Conservation (phyloP, 2,329 filamentous ascomycete genomes). For the Grosmannia clavigera region DNA sequence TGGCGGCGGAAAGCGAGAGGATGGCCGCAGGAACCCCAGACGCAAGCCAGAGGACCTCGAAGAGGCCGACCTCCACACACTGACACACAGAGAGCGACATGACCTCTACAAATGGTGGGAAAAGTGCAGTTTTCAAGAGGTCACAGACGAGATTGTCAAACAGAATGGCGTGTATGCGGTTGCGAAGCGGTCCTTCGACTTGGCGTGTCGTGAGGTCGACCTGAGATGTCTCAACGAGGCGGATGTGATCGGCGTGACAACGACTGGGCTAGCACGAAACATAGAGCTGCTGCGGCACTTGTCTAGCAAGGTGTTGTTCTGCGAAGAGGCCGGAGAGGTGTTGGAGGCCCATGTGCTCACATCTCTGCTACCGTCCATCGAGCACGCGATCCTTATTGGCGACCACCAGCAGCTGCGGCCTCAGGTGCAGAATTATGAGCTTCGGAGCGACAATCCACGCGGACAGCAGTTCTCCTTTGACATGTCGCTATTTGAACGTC, state of each 20-base stretch:
- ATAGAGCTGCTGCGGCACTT: constrained; percentile 35
- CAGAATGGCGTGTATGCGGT: not conserved
- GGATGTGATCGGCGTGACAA: constrained; percentile 46
- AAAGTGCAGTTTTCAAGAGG: not conserved
- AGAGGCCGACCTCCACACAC: not conserved
- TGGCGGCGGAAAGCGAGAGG: too few relatives aligned
- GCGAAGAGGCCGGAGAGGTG: constrained; percentile 58
- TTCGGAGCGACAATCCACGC: constrained; percentile 36
- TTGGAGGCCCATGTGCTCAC: constrained; percentile 51
- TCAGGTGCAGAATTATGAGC: constrained; percentile 39
- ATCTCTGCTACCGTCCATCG: constrained; percentile 42
- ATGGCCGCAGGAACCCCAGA: too few relatives aligned
- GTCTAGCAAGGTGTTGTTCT: constrained; percentile 44
- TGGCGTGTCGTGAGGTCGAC: constrained; percentile 20
- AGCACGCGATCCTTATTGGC: constrained; percentile 52
- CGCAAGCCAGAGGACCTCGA: not conserved
- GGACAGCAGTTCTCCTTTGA: constrained; percentile 43
- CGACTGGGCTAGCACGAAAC: constrained; percentile 42
- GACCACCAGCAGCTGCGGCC: constrained; percentile 52
- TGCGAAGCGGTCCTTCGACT: constrained; percentile 3
- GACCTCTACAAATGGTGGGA: constrained; percentile 1
- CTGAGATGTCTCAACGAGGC: constrained; percentile 25
- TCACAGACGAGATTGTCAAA: not conserved
- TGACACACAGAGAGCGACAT: not conserved
- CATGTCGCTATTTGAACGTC: constrained; percentile 47